Evolutionary conservation across 495 filamentous ascomycete species (phyloP).

Genomic region (Amphirosellinia nigrospora): DNA sequence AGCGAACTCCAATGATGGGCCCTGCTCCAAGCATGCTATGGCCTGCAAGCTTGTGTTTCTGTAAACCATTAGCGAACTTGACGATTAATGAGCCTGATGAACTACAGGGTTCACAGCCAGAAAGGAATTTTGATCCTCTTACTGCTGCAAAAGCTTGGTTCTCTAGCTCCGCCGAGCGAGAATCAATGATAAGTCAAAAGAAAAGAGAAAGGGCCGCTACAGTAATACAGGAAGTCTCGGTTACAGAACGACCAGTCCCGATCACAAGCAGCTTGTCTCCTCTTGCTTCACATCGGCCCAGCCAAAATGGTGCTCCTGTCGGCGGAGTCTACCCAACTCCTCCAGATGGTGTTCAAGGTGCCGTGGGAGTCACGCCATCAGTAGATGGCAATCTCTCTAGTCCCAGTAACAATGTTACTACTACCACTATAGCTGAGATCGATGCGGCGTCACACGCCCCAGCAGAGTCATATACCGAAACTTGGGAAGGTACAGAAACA

Average conservation of each 20-base stretch:
- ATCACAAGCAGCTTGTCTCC: slow-evolving; percentile 47
- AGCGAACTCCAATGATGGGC: slow-evolving; percentile 45
- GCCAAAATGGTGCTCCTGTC: slow-evolving; percentile 57
- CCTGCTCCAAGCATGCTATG: slow-evolving; percentile 48
- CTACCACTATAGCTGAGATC: slow-evolving; percentile 32
- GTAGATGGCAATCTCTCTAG: slow-evolving; percentile 56
- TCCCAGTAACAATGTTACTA: slow-evolving; percentile 47
- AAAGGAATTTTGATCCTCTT: slow-evolving; percentile 62
- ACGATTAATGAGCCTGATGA: slow-evolving; percentile 35
- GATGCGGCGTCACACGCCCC: slow-evolving; percentile 35
- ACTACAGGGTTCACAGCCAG: slow-evolving; percentile 19
- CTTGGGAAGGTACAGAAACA: slow-evolving; percentile 44
- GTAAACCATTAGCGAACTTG: slow-evolving; percentile 41
- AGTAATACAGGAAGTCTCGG: slow-evolving; percentile 48
- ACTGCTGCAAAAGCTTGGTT: slow-evolving; percentile 74
- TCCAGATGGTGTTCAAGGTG: slow-evolving; percentile 70
- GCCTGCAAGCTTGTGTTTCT: slow-evolving; percentile 59
- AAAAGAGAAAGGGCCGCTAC: slow-evolving; percentile 60
- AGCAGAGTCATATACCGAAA: slow-evolving; percentile 37
- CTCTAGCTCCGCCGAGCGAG: slow-evolving; percentile 52
- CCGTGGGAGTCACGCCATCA: slow-evolving; percentile 52
- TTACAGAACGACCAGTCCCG: slow-evolving; percentile 44
- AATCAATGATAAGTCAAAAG: slow-evolving; percentile 52
- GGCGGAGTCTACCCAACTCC: slow-evolving; percentile 87
- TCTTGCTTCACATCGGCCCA: slow-evolving; percentile 55